phyloP scores from a whole-genome alignment of 176 grass and related monocot species.

The Ensete glaucum region DNA sequence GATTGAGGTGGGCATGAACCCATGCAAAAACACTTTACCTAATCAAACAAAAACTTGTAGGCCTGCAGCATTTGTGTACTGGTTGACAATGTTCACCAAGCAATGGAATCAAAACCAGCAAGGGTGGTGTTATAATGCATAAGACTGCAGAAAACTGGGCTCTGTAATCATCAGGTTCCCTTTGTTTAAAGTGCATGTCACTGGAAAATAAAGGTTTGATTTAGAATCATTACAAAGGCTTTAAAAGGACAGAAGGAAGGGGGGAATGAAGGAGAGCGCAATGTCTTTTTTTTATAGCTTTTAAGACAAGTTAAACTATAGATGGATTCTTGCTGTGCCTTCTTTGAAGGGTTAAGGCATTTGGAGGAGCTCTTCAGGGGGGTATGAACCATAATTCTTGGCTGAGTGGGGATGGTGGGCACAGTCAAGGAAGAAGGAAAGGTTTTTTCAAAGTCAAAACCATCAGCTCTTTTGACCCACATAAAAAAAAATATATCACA shows the following conservation, averaged over 20 bases:
- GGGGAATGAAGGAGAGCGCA: background rate
- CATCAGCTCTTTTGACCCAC: background rate
- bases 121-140: no score
- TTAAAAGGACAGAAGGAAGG: background rate
- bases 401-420: slow-evolving; percentile 3
- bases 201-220: no score
- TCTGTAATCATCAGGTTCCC: no score
- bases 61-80: no score
- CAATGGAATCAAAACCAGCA: no score
- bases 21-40: no score
- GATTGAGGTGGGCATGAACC: no score
- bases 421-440: background rate
- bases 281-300: background rate
- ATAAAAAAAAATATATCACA: background rate
- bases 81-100: no score
- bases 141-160: no score
- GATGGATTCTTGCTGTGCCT: background rate
- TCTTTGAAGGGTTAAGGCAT: background rate
- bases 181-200: no score
- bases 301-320: background rate
- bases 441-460: background rate
- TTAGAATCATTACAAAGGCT: no score
- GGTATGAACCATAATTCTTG: slow-evolving; percentile 8
- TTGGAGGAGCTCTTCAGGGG: background rate
- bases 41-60: no score